Conservation (phyloP, 2,329 filamentous ascomycete genomes). For the Trichoderma atrobrunneum region DNA sequence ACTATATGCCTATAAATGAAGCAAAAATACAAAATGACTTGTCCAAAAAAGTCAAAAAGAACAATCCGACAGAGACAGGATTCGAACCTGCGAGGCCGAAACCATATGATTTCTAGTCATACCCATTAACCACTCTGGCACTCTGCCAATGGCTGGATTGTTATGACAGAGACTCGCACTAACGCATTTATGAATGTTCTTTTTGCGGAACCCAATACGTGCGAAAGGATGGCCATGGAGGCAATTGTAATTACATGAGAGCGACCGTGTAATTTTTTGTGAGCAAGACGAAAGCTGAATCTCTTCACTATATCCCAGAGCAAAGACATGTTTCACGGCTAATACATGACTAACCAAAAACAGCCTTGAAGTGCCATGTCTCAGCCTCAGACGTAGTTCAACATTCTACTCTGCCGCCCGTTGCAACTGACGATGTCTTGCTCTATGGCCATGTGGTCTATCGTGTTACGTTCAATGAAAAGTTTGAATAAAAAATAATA, state of each 20-base stretch:
- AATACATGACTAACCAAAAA: background rate
- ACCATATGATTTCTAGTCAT: slow-evolving; percentile 20
- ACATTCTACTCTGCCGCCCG: background rate
- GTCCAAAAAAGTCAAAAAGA: background rate
- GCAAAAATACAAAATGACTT: background rate
- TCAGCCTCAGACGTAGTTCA: background rate
- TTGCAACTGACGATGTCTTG: background rate
- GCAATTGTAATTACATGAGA: background rate
- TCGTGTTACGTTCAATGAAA: no score
- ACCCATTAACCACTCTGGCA: slow-evolving; percentile 20
- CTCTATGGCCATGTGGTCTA: background rate
- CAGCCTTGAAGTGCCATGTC: background rate
- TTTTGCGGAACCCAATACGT: background rate
- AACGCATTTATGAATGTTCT: background rate
- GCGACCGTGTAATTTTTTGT: no score
- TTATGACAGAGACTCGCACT: background rate
- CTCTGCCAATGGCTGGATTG: slow-evolving; percentile 3
- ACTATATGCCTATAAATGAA: background rate
- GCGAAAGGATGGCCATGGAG: fast-evolving
- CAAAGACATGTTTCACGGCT: background rate
- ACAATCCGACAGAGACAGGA: slow-evolving; percentile 18
- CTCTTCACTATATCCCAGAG: background rate
- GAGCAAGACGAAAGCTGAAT: background rate
- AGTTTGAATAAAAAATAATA: background rate
- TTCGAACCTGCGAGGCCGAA: slow-evolving; percentile 20